Evolutionary conservation across 106 monocot species (phyloP), one percentile per base, ranked within the genome.

Genomic region (Gastrodia elata): DNA sequence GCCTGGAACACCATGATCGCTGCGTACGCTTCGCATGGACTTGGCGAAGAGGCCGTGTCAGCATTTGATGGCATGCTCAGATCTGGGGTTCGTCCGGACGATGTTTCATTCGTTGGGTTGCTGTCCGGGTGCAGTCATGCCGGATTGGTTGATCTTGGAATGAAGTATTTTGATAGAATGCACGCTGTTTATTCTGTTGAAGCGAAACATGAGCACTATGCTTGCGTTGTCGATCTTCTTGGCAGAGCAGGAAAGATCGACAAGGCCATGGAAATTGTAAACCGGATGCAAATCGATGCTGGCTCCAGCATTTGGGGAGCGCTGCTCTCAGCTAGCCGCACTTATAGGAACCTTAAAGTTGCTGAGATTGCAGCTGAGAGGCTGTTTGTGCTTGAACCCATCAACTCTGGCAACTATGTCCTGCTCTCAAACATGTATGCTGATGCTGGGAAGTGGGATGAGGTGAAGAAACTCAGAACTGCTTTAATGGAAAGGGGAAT

Each of bases 1-100:
- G 72, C 81, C 42, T 91, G 91, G 85, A 91, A 91, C 71, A 77
- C 87, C 56, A 91, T 91, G 77, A 79, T 87, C 58, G 73, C 81
- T 38, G 78, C 78, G 7, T 91, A 91, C 73, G 78, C 87, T 57
- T 42, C 81, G 6, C 85, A 91, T 71, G 81, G 85, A n/a, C 78
- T 85, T 80, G 78, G 75, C 7, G 64, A 7, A 34, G 81, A 87
- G 44, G 68, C 83, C 38, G 64, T 83, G 55, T 24, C 28, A 13
- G 38, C 85, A 72, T 91, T 91, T 82, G 64, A 77, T 7, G 52
- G 77, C 58, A 83, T 91, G 81, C 43, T 74, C n/a, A 75, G 58
- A 4, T 72, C 38, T 6, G 83, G 91, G 28, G 32, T 83, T 57
- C 68, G 14, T 0, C 87, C 87, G 0, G 85, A 91, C 61, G 64